phyloP scores from a whole-genome alignment of 1,284 basidiomycete genomes.

The Leccinum fallax region DNA sequence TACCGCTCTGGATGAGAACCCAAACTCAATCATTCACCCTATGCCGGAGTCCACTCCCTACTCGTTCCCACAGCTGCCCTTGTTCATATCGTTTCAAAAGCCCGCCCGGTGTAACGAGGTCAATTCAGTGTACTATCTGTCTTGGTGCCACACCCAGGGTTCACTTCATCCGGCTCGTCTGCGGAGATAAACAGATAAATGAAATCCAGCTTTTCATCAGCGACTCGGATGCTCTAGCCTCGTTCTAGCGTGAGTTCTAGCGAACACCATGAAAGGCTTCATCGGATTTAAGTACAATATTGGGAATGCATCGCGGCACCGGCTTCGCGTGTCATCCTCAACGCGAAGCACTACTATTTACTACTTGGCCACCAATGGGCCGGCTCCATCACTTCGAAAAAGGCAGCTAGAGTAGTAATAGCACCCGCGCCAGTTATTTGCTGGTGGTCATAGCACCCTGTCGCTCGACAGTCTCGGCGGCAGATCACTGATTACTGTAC shows the following conservation, averaged over 20 bases:
- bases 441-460: background rate
- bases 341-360: background rate
- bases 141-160: slow-evolving; percentile 4
- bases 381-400: slow-evolving; percentile 17
- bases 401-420: background rate
- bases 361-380: slow-evolving; percentile 6
- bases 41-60: background rate
- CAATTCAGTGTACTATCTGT: background rate
- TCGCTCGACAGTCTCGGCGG: background rate
- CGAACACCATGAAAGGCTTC: slow-evolving; percentile 5
- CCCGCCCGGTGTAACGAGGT: background rate
- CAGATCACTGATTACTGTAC: background rate
- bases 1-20: background rate
- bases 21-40: background rate
- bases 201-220: slow-evolving; percentile 9
- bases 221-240: slow-evolving; percentile 5
- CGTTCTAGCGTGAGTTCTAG: slow-evolving; percentile 6
- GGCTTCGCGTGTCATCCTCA: slow-evolving; percentile 6
- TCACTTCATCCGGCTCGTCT: slow-evolving; percentile 7
- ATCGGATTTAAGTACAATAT: slow-evolving; percentile 11
- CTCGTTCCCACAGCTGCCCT: slow-evolving; percentile 1
- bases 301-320: slow-evolving; percentile 4
- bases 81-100: background rate
- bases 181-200: slow-evolving; percentile 30
- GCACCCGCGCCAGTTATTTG: background rate